Evolutionary conservation across 2,329 filamentous ascomycete species (phyloP).

Genomic region (Fusarium equiseti): DNA sequence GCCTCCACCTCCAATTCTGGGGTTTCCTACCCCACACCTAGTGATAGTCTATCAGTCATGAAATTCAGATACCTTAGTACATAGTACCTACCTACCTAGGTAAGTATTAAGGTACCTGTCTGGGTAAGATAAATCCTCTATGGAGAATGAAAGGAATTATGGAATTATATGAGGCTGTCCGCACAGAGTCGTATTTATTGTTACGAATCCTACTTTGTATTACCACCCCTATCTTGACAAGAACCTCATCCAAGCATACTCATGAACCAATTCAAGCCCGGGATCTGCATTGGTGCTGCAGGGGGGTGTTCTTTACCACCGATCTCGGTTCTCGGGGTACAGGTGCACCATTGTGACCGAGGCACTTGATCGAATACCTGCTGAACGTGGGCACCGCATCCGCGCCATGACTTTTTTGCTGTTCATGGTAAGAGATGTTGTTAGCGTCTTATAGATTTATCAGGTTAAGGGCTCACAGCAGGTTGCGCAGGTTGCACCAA

Average conservation of each 20-base stretch:
- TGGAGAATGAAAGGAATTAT: neutral
- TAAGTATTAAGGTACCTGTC: neutral
- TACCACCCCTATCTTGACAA: neutral
- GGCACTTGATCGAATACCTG: conserved; percentile 58
- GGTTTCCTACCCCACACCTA: conserved; percentile 3
- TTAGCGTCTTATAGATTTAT: neutral
- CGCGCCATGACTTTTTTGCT: conserved; percentile 64
- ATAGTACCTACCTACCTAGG: too few relatives aligned
- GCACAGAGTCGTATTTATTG: neutral
- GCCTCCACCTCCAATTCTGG: conserved; percentile 27
- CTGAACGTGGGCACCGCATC: conserved; percentile 62
- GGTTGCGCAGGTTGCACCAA: conserved; percentile 55
- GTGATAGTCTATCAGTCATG: conserved; percentile 13
- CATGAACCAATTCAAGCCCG: conserved; percentile 56
- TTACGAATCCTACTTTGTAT: conserved; percentile 42
- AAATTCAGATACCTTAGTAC: neutral
- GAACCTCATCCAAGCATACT: conserved; percentile 40
- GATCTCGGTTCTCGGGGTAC: conserved; percentile 58
- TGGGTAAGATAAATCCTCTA: neutral
- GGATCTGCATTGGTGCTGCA: conserved; percentile 55
- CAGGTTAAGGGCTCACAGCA: conserved; percentile 54
- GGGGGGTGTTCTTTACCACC: conserved; percentile 61
- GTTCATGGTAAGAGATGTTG: neutral
- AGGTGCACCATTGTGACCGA: conserved; percentile 62
- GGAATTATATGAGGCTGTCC: neutral